Evolutionary conservation across 1,139 yeast species (phyloP).

Genomic region (Yueomyces sp.): DNA sequence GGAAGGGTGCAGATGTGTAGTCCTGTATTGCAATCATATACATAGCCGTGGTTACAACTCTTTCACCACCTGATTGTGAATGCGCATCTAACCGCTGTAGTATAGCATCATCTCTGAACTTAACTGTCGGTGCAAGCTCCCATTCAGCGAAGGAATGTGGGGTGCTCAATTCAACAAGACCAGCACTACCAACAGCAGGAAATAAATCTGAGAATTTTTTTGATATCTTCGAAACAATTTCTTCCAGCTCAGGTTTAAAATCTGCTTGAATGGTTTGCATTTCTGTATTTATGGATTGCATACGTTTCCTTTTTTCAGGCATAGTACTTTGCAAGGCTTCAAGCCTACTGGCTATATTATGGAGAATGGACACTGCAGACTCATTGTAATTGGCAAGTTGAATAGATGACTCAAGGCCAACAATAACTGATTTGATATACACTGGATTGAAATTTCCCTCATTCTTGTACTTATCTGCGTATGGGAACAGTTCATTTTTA

Average conservation of each 20-base stretch:
- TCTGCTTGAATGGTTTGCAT: constrained; percentile 29
- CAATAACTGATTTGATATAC: constrained; percentile 24
- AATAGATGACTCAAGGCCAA: constrained; percentile 28
- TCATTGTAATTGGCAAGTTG: constrained; percentile 27
- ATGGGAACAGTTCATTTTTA: constrained; percentile 29
- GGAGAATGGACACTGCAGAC: constrained; percentile 29
- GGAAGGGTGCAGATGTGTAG: constrained; percentile 78
- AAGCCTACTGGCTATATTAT: constrained; percentile 20
- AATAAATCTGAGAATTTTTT: constrained; percentile 54
- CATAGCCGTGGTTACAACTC: constrained; percentile 88
- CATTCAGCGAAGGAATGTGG: constrained; percentile 54
- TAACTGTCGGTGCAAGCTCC: constrained; percentile 74
- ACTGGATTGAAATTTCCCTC: constrained; percentile 32
- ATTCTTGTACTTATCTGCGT: constrained; percentile 34
- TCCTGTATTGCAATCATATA: constrained; percentile 88
- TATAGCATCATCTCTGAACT: constrained; percentile 67
- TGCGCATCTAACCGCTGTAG: constrained; percentile 65
- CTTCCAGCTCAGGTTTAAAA: constrained; percentile 52
- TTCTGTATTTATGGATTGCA: constrained; percentile 10
- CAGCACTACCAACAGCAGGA: constrained; percentile 70
- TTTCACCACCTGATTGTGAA: constrained; percentile 95
- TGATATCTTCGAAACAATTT: constrained; percentile 42
- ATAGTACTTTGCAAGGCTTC: constrained; percentile 15
- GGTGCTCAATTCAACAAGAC: constrained; percentile 53
- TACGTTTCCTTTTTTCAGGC: constrained; percentile 15